Base-by-base conservation (phyloP, 805 yeast species). In the Candida odintsovae region DNA sequence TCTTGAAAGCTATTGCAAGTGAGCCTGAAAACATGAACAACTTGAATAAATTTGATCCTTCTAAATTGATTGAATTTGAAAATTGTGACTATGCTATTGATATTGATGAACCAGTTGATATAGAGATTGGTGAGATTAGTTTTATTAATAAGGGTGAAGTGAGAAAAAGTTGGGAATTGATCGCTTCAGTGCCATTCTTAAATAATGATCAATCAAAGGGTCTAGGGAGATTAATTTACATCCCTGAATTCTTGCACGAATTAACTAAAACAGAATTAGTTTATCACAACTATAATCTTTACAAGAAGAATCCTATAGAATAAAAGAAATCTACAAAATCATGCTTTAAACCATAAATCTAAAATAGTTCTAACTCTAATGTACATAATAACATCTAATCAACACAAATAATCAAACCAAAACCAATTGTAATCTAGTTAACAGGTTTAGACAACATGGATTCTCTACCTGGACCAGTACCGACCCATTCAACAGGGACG, bases 401-500 rank as follows among this genome's bases (percentile, higher is more conserved):
- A 23, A 39, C 23, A 38, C 29, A 6, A 37, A 37, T 18, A 20
- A 12, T 21, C 16, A 40, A 13, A 15, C 19, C 15, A 23, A 31
- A 42, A 28, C 16, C 33, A 23, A 20, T 12, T 19, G 2, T 15
- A 39, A 23, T 43, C 39, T 50, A 52, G 47, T 55, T 47, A 36
- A 36, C 39, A 19, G 50, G 62, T 65, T 80, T 83, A 57, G 79
- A 81, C 58, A 90, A 76, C 97, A 90, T 90, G 33, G 90, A 82
- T 47, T 86, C 95, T 73, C 98, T 86, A 45, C 89, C 96, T 53
- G 99, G 97, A 52, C 99, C 99, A 48, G 96, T 94, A 65, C 99
- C 99, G 51, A 94, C 94, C 97, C 97, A 94, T 66, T 85, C 86
- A 53, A 94, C 77, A 47, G 95, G 96, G 48, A 88, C 92, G 42